A percentile compares a stretch with the other conserved stretches of the same genome.
Evolutionary conservation across 2,329 filamentous ascomycete genomes (phyloP).

Genomic region (Lasiodiplodia sp.): DNA sequence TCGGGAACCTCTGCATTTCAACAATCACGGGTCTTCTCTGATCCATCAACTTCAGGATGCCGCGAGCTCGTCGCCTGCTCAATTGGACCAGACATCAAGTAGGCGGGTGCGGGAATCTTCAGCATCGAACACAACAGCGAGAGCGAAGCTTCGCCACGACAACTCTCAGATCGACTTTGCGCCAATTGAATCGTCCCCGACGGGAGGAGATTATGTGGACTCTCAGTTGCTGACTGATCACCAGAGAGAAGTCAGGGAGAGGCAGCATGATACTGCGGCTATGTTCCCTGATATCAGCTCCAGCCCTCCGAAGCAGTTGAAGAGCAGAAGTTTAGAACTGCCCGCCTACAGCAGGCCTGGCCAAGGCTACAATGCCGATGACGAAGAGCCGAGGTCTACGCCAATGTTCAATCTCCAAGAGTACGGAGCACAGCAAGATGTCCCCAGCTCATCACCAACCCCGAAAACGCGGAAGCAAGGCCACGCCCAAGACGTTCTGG

Average conservation of each 20-base stretch:
- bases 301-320: constrained; percentile 33
- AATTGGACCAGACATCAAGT: not conserved
- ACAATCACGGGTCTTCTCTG: not conserved
- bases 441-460: constrained; percentile 61
- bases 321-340: not conserved
- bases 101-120: not conserved
- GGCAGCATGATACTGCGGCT: constrained; percentile 69
- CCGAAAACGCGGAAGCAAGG: constrained; percentile 47
- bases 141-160: constrained; percentile 72
- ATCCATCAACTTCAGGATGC: not conserved
- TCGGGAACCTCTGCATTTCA: constrained; percentile 39
- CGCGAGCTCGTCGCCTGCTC: not conserved
- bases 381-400: constrained; percentile 41
- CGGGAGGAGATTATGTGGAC: constrained; percentile 57
- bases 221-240: constrained; percentile 80
- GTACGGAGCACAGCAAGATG: constrained; percentile 52
- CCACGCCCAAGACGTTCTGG: constrained; percentile 19
- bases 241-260: constrained; percentile 78
- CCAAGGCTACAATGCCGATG: not conserved
- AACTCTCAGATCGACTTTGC: constrained; percentile 84
- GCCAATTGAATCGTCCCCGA: constrained; percentile 67
- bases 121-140: constrained; percentile 44
- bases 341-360: not conserved
- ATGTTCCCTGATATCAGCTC: constrained; percentile 70
- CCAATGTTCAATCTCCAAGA: constrained; percentile 50